These are phyloP conservation scores for Sphaerulina musiva DNA, from an alignment of 2,329 filamentous ascomycete species.

Conservation along the genomic window DNA sequence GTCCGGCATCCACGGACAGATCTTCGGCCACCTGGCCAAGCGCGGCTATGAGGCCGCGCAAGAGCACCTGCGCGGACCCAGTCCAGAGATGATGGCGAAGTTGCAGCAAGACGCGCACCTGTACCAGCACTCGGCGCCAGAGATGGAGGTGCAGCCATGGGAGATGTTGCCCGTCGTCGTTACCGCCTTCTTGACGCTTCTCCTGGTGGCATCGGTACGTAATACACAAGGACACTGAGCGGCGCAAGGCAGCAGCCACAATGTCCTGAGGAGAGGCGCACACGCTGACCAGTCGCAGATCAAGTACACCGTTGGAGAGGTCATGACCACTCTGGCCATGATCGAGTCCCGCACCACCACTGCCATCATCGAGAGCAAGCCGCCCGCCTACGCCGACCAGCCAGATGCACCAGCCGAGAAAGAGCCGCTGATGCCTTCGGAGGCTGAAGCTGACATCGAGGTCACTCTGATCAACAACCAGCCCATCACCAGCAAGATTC, in stretches of 20 bases:
- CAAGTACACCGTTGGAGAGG: constrained; percentile 53
- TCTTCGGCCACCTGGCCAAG: constrained; percentile 31
- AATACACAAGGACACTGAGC: constrained; percentile 15
- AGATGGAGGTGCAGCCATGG: constrained; percentile 23
- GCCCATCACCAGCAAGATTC: constrained; percentile 57
- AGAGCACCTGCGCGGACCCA: constrained; percentile 16
- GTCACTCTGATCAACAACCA: constrained; percentile 45
- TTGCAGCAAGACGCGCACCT: constrained; percentile 27
- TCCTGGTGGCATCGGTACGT: constrained; percentile 38
- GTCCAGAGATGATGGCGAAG: constrained; percentile 18
- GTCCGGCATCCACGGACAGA: constrained; percentile 26
- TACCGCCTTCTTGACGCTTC: constrained; percentile 37
- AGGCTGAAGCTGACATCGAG: constrained; percentile 38
- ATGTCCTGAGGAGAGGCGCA: not conserved
- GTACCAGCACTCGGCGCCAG: constrained; percentile 26
- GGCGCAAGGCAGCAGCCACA: not conserved
- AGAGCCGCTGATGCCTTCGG: constrained; percentile 33
- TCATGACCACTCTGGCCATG: constrained; percentile 57
- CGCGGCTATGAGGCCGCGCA: constrained; percentile 31
- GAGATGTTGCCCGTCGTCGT: constrained; percentile 30
- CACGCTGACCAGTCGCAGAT: constrained; percentile 21
- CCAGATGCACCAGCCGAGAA: constrained; percentile 41
- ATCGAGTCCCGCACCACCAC: constrained; percentile 55
- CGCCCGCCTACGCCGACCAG: constrained; percentile 45
- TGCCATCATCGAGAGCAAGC: constrained; percentile 39